Evolutionary conservation across 2,329 filamentous ascomycete species (phyloP), one percentile per base, ranked within the genome.

Genomic region (Cladophialophora psammophila): DNA sequence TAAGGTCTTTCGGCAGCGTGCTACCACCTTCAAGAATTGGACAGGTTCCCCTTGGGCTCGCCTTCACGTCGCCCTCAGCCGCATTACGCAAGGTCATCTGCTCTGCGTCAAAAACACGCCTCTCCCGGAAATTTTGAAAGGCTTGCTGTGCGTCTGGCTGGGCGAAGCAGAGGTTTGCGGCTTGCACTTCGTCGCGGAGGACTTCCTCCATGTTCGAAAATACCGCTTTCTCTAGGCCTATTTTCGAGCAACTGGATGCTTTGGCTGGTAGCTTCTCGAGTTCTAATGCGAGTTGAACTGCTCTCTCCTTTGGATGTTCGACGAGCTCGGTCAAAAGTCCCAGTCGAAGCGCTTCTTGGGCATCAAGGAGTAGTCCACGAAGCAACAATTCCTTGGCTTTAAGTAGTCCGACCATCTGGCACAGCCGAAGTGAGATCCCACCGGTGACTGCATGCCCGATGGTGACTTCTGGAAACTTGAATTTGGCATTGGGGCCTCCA

Each of bases 391-490:
- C 57, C 34, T 68, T 68, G 12, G 66, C 66, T 38, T 60, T 59
- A 7, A 68, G 42, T 15, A 68, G 56, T 1, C 66, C 66, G 9
- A 68, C 66, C 56, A 68, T 20, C 7, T 65, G 61, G 31, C 62
- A 38, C 61, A 68, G 34, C n/a, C 66, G 56, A 34, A 68, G 18
- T 7, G 66, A 66, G 57, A 68, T 68, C 8, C 66, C 66, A n/a
- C 66, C 66, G 7, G 66, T 68, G 45, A 64, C 66, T 7, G 66
- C 66, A 59, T 68, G 66, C 12, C 66, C 66, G 13, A 68, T 59
- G 10, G 66, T 58, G 20, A 50, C 40, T 38, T 68, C 66, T 31
- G 66, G 66, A 45, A 68, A 68, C 42, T 57, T 54, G 52, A 64
- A 65, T 35, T 65, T 64, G 10, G 62, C 62, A 18, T 50, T 56